A percentile compares a stretch with the other conserved stretches of the same genome.
These are phyloP conservation scores for Ephemerocybe angulata DNA, from an alignment of 768 basidiomycete genomes.

Conservation along the genomic window DNA sequence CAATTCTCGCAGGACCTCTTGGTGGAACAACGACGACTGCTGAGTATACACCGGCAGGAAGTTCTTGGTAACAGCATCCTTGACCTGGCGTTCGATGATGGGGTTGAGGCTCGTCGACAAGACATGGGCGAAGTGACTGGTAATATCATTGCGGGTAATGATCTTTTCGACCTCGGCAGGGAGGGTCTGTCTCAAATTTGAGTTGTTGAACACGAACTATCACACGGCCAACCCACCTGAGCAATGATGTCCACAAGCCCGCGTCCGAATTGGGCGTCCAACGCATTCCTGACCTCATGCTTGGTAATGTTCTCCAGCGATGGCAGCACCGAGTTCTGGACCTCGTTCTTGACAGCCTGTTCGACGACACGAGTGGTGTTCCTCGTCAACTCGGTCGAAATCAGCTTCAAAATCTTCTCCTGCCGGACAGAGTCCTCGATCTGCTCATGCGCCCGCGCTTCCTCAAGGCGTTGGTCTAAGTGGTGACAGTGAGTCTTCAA, in stretches of 20 bases:
- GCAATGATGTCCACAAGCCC: conserved; percentile 70
- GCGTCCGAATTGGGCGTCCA: conserved; percentile 74
- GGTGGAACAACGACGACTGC: conserved; percentile 72
- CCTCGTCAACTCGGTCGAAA: conserved; percentile 80
- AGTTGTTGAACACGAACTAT: conserved; percentile 6
- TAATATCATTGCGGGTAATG: conserved; percentile 71
- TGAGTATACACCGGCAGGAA: conserved; percentile 75
- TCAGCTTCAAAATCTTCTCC: conserved; percentile 85
- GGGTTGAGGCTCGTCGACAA: conserved; percentile 72
- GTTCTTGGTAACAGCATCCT: conserved; percentile 69
- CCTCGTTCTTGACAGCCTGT: conserved; percentile 81
- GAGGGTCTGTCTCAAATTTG: conserved; percentile 48
- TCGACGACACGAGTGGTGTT: conserved; percentile 89
- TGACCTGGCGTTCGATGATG: conserved; percentile 75
- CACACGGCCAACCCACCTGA: conserved; percentile 46
- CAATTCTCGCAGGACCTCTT: conserved; percentile 74
- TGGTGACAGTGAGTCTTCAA: neutral
- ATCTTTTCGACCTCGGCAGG: conserved; percentile 79
- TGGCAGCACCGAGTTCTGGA: conserved; percentile 80
- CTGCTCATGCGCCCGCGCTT: conserved; percentile 73
- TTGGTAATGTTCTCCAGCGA: conserved; percentile 80
- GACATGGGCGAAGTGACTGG: conserved; percentile 70
- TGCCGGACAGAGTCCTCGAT: conserved; percentile 79
- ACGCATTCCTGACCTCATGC: conserved; percentile 71
- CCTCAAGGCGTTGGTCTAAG: conserved; percentile 80